A percentile compares a stretch with the other conserved stretches of the same genome.
Conservation (phyloP, 192 early-diverging fungal species). For the Coemansia sp. region DNA sequence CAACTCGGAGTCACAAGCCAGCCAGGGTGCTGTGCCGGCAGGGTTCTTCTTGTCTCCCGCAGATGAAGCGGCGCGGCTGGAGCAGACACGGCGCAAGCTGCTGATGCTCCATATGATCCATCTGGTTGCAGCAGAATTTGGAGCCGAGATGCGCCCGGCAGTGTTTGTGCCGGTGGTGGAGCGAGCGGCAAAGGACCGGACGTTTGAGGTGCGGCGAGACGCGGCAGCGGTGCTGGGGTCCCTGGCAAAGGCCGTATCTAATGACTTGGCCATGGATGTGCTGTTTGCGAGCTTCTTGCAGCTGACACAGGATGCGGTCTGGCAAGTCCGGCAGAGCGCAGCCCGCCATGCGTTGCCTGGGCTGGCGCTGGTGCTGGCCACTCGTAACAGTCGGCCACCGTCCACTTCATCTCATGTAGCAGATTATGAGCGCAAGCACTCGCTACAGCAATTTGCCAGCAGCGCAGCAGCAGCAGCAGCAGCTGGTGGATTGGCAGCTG, state of each 20-base stretch:
- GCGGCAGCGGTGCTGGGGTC: conserved; percentile 49
- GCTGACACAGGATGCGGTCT: conserved; percentile 43
- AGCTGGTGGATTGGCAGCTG: background rate
- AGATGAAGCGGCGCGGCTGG: conserved; percentile 42
- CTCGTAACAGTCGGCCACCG: background rate
- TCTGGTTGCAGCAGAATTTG: conserved; percentile 43
- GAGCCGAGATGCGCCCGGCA: conserved; percentile 40
- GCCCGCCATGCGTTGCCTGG: conserved; percentile 49
- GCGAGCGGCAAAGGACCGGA: conserved; percentile 30
- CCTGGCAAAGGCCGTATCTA: conserved; percentile 46
- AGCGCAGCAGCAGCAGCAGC: background rate
- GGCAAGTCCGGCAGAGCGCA: conserved; percentile 54
- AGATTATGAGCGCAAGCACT: conserved; percentile 21
- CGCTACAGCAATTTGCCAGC: conserved; percentile 24
- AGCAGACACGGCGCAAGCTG: conserved; percentile 45
- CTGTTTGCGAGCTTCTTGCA: conserved; percentile 42
- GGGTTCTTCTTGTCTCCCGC: conserved; percentile 40
- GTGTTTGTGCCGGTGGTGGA: conserved; percentile 55
- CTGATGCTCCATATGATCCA: conserved; percentile 54
- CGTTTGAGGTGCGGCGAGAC: conserved; percentile 54
- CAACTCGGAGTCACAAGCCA: no score
- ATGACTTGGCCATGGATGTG: conserved; percentile 43
- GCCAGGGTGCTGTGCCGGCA: background rate
- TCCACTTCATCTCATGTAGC: background rate
- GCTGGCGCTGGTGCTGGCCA: conserved; percentile 44